Conservation (phyloP, 31 red algal species). For the Endocladia muricata region DNA sequence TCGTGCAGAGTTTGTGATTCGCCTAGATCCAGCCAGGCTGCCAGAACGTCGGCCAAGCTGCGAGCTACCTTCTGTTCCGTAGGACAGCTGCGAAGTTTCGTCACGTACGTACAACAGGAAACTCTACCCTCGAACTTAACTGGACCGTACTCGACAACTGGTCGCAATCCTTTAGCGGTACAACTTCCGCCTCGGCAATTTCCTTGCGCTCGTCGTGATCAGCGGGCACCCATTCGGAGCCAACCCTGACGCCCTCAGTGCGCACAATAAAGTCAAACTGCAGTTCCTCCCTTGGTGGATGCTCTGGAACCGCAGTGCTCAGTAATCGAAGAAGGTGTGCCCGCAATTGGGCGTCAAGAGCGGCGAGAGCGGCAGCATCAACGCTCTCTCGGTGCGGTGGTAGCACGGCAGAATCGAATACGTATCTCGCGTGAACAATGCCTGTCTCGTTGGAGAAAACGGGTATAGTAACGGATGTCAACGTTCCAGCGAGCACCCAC, state of each 20-base stretch:
- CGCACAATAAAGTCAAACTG: not conserved
- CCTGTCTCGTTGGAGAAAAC: not conserved
- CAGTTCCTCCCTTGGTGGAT: not conserved
- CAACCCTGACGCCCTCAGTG: not conserved
- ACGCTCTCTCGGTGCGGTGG: not conserved
- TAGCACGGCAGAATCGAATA: not conserved
- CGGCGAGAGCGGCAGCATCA: not conserved
- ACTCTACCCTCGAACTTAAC: not conserved
- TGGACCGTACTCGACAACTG: not conserved
- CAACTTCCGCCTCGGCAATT: not conserved
- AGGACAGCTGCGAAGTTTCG: no score
- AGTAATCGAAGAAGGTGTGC: slow-evolving; percentile 8
- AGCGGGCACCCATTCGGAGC: not conserved
- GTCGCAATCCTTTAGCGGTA: not conserved
- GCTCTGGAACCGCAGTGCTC: not conserved
- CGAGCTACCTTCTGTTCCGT: no score
- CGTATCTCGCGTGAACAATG: not conserved
- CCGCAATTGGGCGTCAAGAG: slow-evolving; percentile 14
- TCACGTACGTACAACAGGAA: no score
- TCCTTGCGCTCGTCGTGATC: not conserved
- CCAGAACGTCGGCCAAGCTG: no score
- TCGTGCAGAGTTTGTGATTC: no score
- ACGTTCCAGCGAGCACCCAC: not conserved
- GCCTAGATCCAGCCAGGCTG: no score
- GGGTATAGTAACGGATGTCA: slow-evolving; percentile 11